Evolutionary conservation across 2,329 filamentous ascomycete genomes (phyloP).

Genomic region (Xylaria multiplex): DNA sequence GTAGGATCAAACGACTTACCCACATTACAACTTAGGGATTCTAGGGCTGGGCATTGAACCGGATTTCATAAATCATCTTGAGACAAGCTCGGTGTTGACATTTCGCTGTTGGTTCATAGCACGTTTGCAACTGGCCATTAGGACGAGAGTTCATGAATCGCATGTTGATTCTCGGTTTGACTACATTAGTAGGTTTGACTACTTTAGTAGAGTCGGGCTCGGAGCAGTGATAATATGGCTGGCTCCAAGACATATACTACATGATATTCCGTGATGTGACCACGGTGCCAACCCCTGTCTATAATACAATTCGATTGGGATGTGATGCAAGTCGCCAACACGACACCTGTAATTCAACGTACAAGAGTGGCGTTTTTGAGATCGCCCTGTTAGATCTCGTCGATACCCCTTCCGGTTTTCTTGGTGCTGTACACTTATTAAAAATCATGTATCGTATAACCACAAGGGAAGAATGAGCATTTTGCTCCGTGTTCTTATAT

Average conservation of each 20-base stretch:
- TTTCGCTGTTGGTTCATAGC: neutral
- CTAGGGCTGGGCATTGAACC: neutral
- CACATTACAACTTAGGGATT: too few species aligned
- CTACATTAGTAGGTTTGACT: constrained; percentile 19
- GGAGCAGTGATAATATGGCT: constrained; percentile 16
- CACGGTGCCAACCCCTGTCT: constrained; percentile 44
- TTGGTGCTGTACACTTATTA: constrained; percentile 47
- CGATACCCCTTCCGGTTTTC: constrained; percentile 35
- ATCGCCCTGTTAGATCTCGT: constrained; percentile 33
- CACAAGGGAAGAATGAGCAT: constrained; percentile 26
- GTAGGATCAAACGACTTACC: neutral
- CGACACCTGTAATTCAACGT: constrained; percentile 43
- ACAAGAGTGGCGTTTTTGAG: constrained; percentile 47
- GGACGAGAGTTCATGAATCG: neutral
- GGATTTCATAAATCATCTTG: too few species aligned
- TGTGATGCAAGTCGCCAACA: constrained; percentile 39
- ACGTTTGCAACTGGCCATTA: neutral
- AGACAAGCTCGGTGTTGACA: neutral
- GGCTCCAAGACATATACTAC: constrained; percentile 29
- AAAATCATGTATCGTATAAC: constrained; percentile 43
- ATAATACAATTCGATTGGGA: constrained; percentile 44
- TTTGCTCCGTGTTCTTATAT: constrained; percentile 54
- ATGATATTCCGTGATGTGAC: constrained; percentile 31
- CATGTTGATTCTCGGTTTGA: constrained; percentile 5
- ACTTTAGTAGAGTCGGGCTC: constrained; percentile 21